Conservation (phyloP, 2,329 filamentous ascomycete genomes). For the Zymoseptoria crescenta region DNA sequence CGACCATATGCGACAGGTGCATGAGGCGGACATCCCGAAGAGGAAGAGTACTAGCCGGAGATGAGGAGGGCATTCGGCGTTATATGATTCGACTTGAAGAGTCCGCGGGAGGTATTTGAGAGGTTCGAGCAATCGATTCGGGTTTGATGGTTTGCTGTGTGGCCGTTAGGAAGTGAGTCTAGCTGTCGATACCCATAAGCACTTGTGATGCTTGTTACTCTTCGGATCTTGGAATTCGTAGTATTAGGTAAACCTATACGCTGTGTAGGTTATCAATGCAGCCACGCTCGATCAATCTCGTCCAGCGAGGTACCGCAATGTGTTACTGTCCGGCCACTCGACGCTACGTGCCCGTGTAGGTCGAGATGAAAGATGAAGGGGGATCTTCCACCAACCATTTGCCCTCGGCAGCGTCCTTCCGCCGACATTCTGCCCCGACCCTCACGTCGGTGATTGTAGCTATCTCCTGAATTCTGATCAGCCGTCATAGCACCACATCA, state of each 20-base stretch:
- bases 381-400: conserved; percentile 58
- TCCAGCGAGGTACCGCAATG: background rate
- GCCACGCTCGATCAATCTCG: background rate
- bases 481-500: background rate
- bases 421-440: conserved; percentile 48
- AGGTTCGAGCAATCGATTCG: background rate
- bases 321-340: background rate
- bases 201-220: background rate
- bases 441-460: conserved; percentile 49
- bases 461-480: conserved; percentile 42
- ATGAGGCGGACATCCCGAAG: conserved; percentile 42
- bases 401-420: conserved; percentile 47
- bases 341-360: background rate
- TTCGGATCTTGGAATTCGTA: background rate
- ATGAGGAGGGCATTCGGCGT: background rate
- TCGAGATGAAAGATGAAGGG: conserved; percentile 34
- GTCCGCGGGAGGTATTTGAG: background rate
- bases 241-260: background rate
- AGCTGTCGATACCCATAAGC: background rate
- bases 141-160: background rate
- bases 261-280: background rate
- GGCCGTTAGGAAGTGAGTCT: background rate
- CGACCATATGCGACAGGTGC: conserved; percentile 51
- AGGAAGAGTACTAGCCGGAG: background rate
- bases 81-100: background rate